Evolutionary conservation across 2,329 filamentous ascomycete genomes (phyloP), one percentile per base, ranked within the genome.

Genomic region (Fusarium sp.): DNA sequence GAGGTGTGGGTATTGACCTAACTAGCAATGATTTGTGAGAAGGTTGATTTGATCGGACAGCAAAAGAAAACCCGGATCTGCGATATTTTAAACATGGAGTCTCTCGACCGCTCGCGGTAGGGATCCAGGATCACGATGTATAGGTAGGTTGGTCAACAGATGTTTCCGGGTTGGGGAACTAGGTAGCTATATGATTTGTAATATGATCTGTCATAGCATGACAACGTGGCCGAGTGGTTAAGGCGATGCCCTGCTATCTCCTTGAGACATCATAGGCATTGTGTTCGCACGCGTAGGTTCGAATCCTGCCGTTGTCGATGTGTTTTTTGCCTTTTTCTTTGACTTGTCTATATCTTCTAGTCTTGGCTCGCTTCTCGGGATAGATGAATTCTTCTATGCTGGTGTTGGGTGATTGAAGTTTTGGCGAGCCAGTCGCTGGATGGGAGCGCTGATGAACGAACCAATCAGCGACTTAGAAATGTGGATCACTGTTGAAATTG

Each of bases 161-260:
- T n/a, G 28, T 49, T 9, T n/a, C 15, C n/a, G 5, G 33, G n/a
- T 28, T 7, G 28, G 28, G 28, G 28, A 28, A 26, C 7, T 3
- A 28, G 9, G 7, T 28, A 9, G 9, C 28, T 28, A 28, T 31
- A 31, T 31, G 7, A 10, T 3, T 8, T 31, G 28, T 13, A 9
- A n/a, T n/a, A n/a, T 13, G 1, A 3, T 4, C 7, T 0, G 7
- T 15, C 8, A 12, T 4, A 31, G 28, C 20, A 48, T 7, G 66
- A 68, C 63, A 68, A 68, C 66, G 66, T 69, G 66, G 66, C 66
- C 66, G 66, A 69, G 66, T 69, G 66, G 66, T 69, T 69, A 69
- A 69, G 66, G 66, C 66, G 66, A 69, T 69, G 66, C 66, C 66
- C 66, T 69, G 66, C 66, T 69, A 69, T 69, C 64, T 69, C 39